Conservation (phyloP, 352 stramenopile genomes). For the Globisporangium yorkense region DNA sequence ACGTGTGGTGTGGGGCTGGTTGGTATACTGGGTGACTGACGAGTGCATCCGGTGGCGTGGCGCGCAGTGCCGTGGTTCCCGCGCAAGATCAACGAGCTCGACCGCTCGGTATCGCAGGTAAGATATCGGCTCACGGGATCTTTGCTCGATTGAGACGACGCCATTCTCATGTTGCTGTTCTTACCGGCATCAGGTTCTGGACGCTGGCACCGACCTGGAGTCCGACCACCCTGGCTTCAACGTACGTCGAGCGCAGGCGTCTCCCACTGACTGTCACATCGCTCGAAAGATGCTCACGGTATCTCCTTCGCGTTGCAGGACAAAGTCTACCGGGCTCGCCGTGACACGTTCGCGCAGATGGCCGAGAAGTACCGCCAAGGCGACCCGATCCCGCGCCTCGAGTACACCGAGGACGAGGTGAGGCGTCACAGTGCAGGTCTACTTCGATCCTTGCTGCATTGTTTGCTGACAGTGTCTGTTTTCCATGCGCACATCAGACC, state of each 20-base stretch:
- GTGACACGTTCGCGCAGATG: conserved; percentile 85
- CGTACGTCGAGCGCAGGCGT: conserved; percentile 22
- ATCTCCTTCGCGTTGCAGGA: conserved; percentile 30
- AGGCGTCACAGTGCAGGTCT: conserved; percentile 1
- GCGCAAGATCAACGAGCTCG: conserved; percentile 78
- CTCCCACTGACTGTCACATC: not conserved
- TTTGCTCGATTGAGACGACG: not conserved
- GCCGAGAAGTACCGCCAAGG: conserved; percentile 89
- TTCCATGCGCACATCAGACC: conserved; percentile 15
- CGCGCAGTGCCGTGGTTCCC: conserved; percentile 75
- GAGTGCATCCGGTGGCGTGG: not conserved
- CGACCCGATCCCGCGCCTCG: conserved; percentile 88
- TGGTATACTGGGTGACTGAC: not conserved
- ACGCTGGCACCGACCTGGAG: conserved; percentile 92
- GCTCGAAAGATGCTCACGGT: not conserved
- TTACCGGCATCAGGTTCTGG: conserved; percentile 47
- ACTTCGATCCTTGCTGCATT: not conserved
- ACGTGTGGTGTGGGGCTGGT: not conserved
- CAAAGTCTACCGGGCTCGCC: conserved; percentile 86
- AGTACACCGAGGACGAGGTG: conserved; percentile 95
- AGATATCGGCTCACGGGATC: not conserved
- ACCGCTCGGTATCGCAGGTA: conserved; percentile 50
- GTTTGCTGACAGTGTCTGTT: not conserved
- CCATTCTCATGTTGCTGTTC: not conserved
- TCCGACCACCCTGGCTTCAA: conserved; percentile 95